Base-by-base conservation (phyloP, 164 flowering plant genomes). In the Protea cynaroides region DNA sequence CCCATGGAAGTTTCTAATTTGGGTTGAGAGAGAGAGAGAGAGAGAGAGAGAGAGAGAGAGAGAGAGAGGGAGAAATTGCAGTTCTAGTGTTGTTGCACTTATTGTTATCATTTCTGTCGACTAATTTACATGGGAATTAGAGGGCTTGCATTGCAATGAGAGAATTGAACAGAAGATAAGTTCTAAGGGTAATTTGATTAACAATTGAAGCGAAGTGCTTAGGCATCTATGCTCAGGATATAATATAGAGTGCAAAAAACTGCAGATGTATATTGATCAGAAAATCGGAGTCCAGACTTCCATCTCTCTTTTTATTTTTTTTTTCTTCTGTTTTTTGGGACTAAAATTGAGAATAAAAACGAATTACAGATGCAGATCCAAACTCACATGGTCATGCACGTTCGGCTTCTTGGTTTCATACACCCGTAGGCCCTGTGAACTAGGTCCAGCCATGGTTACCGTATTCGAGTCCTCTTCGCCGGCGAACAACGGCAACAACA, bases 351-450 rank as follows among this genome's bases (percentile, higher is more conserved):
- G 17, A 47, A 63, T 25, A 50, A 23, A 3, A 50, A 50, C 6
- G 21, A 64, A 65, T 74, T 86, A 92, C 83, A 92, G 76, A 80
- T 75, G 94, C 65, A 92, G 86, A 83, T 92, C 98, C 82, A 89
- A 81, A 77, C 98, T 92, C 84, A 92, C 95, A 68, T 84, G 87
- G 57, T 89, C 96, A 71, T 81, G 81, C 58, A 79, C 77, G 59
- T 60, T 70, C 1, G 79, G 38, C 70, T 67, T 76, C n/a, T 47
- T 47, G 18, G 81, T 18, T 1, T 78, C 84, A 53, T 73, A 80
- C n/a, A 65, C 71, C 19, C 62, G 74, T 55, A 78, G 72, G 53
- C 62, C 62, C 43, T 76, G 79, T 1, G 77, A 55, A 61, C 69
- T 64, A 52, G 62, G 61, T 37, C 61, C 65, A 2, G 23, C 60